Evolutionary conservation across 768 basidiomycete species (phyloP).

Genomic region (Boletus edulis): DNA sequence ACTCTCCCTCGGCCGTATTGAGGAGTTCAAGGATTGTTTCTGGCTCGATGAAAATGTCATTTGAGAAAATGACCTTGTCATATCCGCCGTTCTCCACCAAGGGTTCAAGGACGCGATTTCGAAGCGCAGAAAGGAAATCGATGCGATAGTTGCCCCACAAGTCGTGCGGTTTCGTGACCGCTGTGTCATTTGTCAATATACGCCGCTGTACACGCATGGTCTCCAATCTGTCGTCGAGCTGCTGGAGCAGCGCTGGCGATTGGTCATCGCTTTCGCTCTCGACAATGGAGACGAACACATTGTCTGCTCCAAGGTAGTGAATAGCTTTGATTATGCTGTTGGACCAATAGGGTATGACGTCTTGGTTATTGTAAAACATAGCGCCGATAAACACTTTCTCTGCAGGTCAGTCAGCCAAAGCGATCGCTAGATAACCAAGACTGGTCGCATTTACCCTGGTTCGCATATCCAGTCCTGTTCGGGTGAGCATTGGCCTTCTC

Average conservation of each 20-base stretch:
- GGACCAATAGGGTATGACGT: conserved; percentile 40
- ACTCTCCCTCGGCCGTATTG: conserved; percentile 35
- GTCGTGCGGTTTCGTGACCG: conserved; percentile 6
- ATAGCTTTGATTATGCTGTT: conserved; percentile 34
- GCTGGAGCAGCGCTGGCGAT: conserved; percentile 10
- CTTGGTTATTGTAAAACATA: conserved; percentile 40
- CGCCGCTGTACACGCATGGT: conserved; percentile 11
- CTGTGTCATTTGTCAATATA: conserved; percentile 10
- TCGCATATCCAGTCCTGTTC: conserved; percentile 12
- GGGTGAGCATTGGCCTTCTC: conserved; percentile 11
- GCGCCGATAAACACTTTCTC: conserved; percentile 25
- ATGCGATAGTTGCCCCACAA: background rate
- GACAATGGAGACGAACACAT: conserved; percentile 42
- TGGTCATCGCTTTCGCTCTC: conserved; percentile 33
- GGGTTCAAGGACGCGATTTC: conserved; percentile 43
- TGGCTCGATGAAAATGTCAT: conserved; percentile 42
- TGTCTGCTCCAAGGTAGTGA: conserved; percentile 39
- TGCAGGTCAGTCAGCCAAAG: background rate
- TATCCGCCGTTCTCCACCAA: conserved; percentile 35
- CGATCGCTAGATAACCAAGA: no score
- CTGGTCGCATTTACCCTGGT: conserved; percentile 6
- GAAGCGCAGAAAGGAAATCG: conserved; percentile 21
- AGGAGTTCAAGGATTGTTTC: conserved; percentile 40
- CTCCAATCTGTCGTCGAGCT: conserved; percentile 6
- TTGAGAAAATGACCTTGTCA: conserved; percentile 40